These are phyloP conservation scores for Aspergillus biplanus DNA, from an alignment of 495 filamentous ascomycete species.

Conservation along the genomic window DNA sequence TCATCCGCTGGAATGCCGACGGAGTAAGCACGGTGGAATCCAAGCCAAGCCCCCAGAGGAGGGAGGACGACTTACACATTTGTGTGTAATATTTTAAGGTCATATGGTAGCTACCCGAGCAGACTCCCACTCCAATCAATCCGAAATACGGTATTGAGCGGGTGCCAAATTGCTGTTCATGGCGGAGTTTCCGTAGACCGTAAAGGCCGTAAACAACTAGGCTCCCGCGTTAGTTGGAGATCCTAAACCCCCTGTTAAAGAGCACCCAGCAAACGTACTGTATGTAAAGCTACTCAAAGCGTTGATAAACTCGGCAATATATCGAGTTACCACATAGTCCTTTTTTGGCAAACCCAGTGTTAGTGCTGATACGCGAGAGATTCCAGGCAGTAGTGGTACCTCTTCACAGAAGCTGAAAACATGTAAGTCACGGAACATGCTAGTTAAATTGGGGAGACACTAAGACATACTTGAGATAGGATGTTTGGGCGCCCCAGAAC, in stretches of 20 bases:
- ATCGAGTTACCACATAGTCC: conserved; percentile 40
- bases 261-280: conserved; percentile 21
- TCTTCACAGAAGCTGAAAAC: conserved; percentile 39
- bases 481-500: conserved; percentile 36
- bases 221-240: background rate
- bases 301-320: conserved; percentile 42
- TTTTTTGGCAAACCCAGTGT: conserved; percentile 11
- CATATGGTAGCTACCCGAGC: conserved; percentile 38
- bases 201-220: conserved; percentile 33
- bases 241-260: background rate
- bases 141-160: conserved; percentile 36
- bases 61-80: conserved; percentile 31
- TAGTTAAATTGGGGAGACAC: background rate
- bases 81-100: conserved; percentile 42
- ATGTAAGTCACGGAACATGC: background rate
- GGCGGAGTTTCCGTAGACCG: conserved; percentile 28
- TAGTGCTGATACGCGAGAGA: background rate
- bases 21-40: background rate
- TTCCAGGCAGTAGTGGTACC: conserved; percentile 17
- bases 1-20: conserved; percentile 32
- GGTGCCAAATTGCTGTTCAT: conserved; percentile 19
- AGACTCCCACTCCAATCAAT: conserved; percentile 37
- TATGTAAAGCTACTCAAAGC: conserved; percentile 35
- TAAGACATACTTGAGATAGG: conserved; percentile 36
- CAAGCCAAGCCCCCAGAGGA: background rate